phyloP scores from a whole-genome alignment of 441 rosid genomes.

The Rhodomyrtus psidioides region DNA sequence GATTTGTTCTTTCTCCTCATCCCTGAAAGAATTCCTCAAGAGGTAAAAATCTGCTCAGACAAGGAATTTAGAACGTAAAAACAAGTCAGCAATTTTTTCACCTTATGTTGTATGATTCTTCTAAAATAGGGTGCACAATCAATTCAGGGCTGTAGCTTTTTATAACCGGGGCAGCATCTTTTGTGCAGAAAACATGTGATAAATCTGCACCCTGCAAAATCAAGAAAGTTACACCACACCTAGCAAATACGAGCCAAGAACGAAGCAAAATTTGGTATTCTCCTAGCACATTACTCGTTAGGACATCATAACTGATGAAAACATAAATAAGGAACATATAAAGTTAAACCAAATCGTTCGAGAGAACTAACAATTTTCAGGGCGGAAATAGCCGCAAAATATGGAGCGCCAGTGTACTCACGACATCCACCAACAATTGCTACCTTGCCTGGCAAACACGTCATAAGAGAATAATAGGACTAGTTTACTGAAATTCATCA shows the following conservation, averaged over 20 bases:
- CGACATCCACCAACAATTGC: conserved; percentile 96
- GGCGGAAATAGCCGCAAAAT: conserved; percentile 94
- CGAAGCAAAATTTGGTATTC: neutral
- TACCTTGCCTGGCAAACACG: conserved; percentile 56
- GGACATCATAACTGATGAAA: neutral
- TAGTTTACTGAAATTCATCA: neutral
- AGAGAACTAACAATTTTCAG: conserved; percentile 55
- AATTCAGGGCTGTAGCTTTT: conserved; percentile 95
- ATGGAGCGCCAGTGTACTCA: conserved; percentile 97
- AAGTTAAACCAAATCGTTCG: neutral
- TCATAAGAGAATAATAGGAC: neutral
- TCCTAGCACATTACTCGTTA: neutral
- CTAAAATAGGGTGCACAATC: conserved; percentile 85
- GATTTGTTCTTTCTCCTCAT: conserved; percentile 36
- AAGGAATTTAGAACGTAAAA: neutral
- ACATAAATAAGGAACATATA: neutral
- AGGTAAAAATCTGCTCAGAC: conserved; percentile 1
- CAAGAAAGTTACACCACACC: conserved; percentile 5
- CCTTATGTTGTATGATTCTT: conserved; percentile 74
- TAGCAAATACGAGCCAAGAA: neutral
- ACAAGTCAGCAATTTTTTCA: conserved; percentile 6
- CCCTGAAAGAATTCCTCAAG: conserved; percentile 29
- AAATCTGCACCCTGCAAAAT: conserved; percentile 80
- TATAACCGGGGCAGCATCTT: conserved; percentile 89
- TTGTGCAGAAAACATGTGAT: conserved; percentile 94